These are phyloP conservation scores for Zychaea mexicana DNA, from an alignment of 371 early-diverging fungal genomes.

Conservation along the genomic window DNA sequence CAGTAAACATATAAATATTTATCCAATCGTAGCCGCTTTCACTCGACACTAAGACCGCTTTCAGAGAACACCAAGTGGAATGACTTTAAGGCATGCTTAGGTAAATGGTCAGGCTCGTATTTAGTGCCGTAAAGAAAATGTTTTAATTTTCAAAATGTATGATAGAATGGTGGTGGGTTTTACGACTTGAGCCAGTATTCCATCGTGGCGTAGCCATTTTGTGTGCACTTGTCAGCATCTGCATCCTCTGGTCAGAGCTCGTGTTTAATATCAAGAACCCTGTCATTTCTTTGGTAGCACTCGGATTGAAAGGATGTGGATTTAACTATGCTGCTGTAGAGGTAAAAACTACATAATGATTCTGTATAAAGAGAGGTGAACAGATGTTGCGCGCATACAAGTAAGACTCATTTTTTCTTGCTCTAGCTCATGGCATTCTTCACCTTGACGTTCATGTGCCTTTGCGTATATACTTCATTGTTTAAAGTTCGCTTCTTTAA, in stretches of 20 bases:
- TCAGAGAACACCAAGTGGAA: conserved; percentile 12
- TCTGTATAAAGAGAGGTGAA: too few species aligned
- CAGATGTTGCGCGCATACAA: too few species aligned
- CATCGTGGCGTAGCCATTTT: conserved; percentile 61
- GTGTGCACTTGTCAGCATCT: conserved; percentile 63
- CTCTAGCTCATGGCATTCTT: conserved; percentile 75
- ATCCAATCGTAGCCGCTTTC: conserved; percentile 36
- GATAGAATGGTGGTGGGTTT: conserved; percentile 85
- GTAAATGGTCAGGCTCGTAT: conserved; percentile 4
- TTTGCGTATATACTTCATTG: conserved; percentile 88
- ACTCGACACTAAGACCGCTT: conserved; percentile 47
- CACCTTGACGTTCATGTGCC: conserved; percentile 86
- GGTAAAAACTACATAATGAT: conserved; percentile 27
- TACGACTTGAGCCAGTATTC: conserved; percentile 67
- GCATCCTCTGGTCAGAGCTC: conserved; percentile 91
- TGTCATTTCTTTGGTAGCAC: conserved; percentile 59
- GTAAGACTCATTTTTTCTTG: neutral
- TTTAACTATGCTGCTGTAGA: conserved; percentile 60
- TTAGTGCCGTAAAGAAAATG: too few species aligned
- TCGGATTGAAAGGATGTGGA: conserved; percentile 44
- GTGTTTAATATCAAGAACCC: conserved; percentile 73
- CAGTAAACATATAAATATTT: neutral
- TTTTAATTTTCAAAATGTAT: conserved; percentile 24
- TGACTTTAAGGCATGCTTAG: conserved; percentile 14
- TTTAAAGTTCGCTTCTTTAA: conserved; percentile 87